phyloP scores from a whole-genome alignment of 2,329 filamentous ascomycete species.

The Pseudocercospora eumusae region DNA sequence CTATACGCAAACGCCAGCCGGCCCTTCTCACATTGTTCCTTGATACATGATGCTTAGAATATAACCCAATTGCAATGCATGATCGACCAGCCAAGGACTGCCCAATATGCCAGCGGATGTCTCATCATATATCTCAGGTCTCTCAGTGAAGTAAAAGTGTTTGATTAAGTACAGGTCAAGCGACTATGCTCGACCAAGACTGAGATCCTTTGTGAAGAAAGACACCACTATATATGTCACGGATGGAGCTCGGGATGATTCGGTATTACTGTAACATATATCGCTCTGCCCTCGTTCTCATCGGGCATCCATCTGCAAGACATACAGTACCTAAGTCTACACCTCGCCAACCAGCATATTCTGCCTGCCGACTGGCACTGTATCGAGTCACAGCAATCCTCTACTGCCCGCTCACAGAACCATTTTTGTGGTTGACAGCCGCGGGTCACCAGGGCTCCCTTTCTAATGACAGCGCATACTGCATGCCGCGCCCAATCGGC shows the following conservation, averaged over 20 bases:
- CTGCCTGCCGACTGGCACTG: slow-evolving; percentile 2
- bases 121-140: background rate
- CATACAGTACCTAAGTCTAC: background rate
- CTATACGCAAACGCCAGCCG: background rate
- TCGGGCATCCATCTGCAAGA: background rate
- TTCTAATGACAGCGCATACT: slow-evolving; percentile 25
- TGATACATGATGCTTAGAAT: background rate
- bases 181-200: too few relatives aligned
- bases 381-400: background rate
- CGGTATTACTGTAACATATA: too few relatives aligned
- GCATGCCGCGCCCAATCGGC: slow-evolving; percentile 27
- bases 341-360: slow-evolving; percentile 2
- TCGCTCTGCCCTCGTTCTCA: too few relatives aligned
- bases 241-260: too few relatives aligned
- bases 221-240: too few relatives aligned
- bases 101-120: background rate
- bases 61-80: too few relatives aligned
- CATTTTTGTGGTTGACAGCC: background rate
- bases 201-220: too few relatives aligned
- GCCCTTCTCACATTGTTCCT: background rate
- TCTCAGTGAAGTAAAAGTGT: too few relatives aligned
- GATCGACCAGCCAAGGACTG: background rate
- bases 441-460: slow-evolving; percentile 7
- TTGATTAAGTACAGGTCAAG: background rate
- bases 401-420: background rate